Base-by-base conservation (phyloP, 768 basidiomycete genomes). In the Leccinellum albellum region DNA sequence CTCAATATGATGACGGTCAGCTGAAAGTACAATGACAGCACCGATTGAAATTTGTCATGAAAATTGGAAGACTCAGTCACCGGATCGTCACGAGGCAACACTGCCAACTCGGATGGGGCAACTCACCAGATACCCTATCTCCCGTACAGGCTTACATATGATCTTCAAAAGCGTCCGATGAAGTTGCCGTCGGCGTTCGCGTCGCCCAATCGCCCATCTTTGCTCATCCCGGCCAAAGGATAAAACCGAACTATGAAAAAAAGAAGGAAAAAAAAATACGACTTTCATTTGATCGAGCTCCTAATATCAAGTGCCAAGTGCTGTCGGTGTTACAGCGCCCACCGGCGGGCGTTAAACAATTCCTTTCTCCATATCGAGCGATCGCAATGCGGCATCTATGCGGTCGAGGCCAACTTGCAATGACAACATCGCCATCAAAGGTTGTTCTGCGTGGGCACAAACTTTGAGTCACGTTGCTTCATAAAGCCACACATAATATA, bases 331-430 rank as follows among this genome's bases (percentile, higher is more conserved):
- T 42, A 42, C 40, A 42, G 40, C 20, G 40, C 40, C 40, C 40
- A 42, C 12, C 4, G 3, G 31, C 40, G 54, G 23, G 48, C 56
- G 53, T 52, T 8, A 15, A 15, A 24, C 20, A 20, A 31, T 44
- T 12, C 4, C 26, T 31, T 31, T 37, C 40, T 42, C 40, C 20
- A 52, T 23, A 45, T 57, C 50, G 29, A 73, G 60, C 21, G 13
- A 51, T 32, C 37, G 35, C 17, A 82, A 71, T 26, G 71, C 79
- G 37, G 60, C 57, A 35, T 82, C 76, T 21, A 84, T 75, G 58
- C 84, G 75, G 61, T 82, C 79, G 9, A 86, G 56, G 26, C 78
- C 69, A 47, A 81, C 74, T 58, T 78, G 70, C 40, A 86, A 66
- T 6, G 84, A 78, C n/a, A 56, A 54, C 9, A 69, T 14, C 15